Evolutionary conservation across 148 eudicot species (phyloP), one percentile per base, ranked within the genome.

Genomic region (Chenopodium berlandieri): DNA sequence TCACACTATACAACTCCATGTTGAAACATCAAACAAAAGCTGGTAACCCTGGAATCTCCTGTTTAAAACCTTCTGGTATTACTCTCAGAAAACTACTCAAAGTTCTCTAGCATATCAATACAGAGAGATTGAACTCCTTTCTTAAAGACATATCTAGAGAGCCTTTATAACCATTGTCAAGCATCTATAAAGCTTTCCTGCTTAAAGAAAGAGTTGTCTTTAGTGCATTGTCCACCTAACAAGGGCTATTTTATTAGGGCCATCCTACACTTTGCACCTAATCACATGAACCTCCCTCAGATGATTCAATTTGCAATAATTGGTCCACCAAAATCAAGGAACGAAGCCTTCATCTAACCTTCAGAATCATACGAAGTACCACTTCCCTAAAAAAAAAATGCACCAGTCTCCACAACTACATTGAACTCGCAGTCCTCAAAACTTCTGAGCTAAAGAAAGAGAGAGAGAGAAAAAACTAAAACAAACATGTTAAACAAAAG

Each of bases 1-100:
- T 34, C 37, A 34, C 31, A 20, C 8, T 79, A 70, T 64, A 71
- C 34, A 56, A 56, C 58, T 71, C 76, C 69, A 44, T 5, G 82
- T 16, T 19, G 48, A 13, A 60, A 58, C 23, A 60, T 74, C 70
- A 54, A 30, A 56, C 40, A 20, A 69, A 22, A 7, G 58, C 74
- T 56, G 76, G 11, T 5, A 66, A 27, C 11, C 32, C 65, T 25
- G 37, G 9, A 11, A 34, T 37, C 58, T 80, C 37, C 40, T 4
- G n/a, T 16, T 69, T 11, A 23, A 58, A 14, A 50, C 1, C 48
- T 48, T 27, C 17, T 9, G 32, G 7, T 25, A 37, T 19, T 25
- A 62, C 56, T 58, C 47, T 54, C 10, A 30, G 10, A 79, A 56
- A 25, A 19, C 63, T 19, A 56, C 23, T 54, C 19, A 67, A 13